Base-by-base conservation (phyloP, 1,284 basidiomycete genomes). In the Ceratobasidium papillatum region DNA sequence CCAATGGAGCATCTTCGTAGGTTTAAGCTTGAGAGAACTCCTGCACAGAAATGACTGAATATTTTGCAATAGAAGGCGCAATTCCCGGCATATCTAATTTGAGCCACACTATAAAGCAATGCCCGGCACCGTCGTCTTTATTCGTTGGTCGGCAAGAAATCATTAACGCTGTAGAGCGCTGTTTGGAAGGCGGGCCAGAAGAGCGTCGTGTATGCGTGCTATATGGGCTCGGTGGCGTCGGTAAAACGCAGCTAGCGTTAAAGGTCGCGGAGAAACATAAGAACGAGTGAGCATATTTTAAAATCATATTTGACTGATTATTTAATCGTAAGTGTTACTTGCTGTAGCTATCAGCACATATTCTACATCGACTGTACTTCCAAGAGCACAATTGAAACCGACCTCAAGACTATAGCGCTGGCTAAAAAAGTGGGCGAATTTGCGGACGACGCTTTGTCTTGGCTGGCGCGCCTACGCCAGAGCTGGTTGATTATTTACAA, bases 291-390 rank as follows among this genome's bases (percentile, higher is more conserved):
- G 32, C 19, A n/a, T n/a, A n/a, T n/a, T n/a, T n/a, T n/a, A 54
- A 3, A 25, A 30, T 14, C 51, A 12, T 25, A 14, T 30, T 11
- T 3, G 2, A 14, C 17, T 11, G 9, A 11, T 8, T 54, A 22
- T 54, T 8, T 30, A 22, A 30, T 2, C 17, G 11, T 30, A 14
- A 54, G 17, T 4, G 12, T 47, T 47, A 30, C 7, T 4, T 62
- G 4, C 17, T 36, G 17, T 17, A 63, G 61, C 14, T 63, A 38
- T 30, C 4, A 47, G 12, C 17, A 47, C 27, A 12, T 63, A 25
- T 47, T 63, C 22, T 63, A 45, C 22, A 30, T 63, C 8, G 61
- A 63, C 27, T 34, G 38, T 11, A 63, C 61, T 25, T 27, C 61
- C 17, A 34, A 30, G 17, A 43, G n/a, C 27, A 63, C 41, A 8